Evolutionary conservation across 1,284 basidiomycete species (phyloP).

Genomic region (Sparassis latifolia): DNA sequence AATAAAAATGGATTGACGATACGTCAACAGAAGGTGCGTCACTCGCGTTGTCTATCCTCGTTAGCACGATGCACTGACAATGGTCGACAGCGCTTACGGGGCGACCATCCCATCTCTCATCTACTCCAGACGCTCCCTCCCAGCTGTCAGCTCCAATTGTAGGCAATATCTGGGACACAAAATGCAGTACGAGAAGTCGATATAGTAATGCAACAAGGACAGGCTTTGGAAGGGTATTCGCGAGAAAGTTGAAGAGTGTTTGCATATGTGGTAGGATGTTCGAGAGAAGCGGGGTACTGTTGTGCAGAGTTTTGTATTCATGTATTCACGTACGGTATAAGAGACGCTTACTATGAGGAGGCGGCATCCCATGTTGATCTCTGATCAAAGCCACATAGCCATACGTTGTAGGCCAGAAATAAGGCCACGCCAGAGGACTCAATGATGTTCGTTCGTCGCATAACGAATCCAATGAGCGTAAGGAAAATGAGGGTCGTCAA

Average conservation of each 20-base stretch:
- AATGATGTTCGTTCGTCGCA: constrained; percentile 87
- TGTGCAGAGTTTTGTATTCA: neutral
- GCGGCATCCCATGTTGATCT: constrained; percentile 61
- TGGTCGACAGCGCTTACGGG: constrained; percentile 43
- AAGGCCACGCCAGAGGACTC: constrained; percentile 85
- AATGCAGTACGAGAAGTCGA: constrained; percentile 77
- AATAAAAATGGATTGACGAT: constrained; percentile 77
- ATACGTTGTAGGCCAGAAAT: constrained; percentile 82
- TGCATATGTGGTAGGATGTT: constrained; percentile 78
- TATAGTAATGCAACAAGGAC: constrained; percentile 82
- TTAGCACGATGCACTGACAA: neutral
- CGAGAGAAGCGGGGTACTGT: constrained; percentile 63
- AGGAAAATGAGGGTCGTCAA: constrained; percentile 74
- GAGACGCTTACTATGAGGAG: constrained; percentile 62
- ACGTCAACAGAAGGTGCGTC: constrained; percentile 69
- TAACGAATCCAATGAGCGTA: constrained; percentile 83
- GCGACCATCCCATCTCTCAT: constrained; percentile 63
- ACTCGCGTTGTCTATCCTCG: constrained; percentile 60
- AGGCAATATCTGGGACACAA: constrained; percentile 79
- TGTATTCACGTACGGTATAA: neutral
- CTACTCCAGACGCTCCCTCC: constrained; percentile 60
- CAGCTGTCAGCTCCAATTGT: constrained; percentile 78
- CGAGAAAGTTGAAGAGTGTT: constrained; percentile 70
- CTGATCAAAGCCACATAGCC: constrained; percentile 74
- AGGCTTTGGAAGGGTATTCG: constrained; percentile 78